These are phyloP conservation scores for Mycena epipterygia DNA, from an alignment of 768 basidiomycete species.

Conservation along the genomic window DNA sequence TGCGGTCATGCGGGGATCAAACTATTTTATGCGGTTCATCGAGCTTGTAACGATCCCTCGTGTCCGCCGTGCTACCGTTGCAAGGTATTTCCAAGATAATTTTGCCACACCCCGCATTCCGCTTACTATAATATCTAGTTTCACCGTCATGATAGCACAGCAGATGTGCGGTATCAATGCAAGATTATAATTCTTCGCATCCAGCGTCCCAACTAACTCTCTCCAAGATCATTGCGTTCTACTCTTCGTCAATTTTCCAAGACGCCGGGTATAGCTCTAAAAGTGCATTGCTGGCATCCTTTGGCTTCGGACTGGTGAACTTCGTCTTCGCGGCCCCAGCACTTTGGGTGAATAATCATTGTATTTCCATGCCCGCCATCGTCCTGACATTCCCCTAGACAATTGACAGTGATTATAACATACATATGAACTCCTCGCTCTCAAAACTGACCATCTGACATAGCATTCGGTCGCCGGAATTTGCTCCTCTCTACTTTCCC, in stretches of 20 bases:
- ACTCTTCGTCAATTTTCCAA: slow-evolving; percentile 82
- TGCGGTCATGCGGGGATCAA: slow-evolving; percentile 4
- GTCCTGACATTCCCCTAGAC: too few species aligned
- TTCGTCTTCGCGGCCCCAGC: slow-evolving; percentile 78
- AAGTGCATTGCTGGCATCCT: slow-evolving; percentile 72
- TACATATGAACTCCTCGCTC: too few species aligned
- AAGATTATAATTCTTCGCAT: too few species aligned
- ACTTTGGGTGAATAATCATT: too few species aligned
- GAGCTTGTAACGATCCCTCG: slow-evolving; percentile 69
- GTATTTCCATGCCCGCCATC: too few species aligned
- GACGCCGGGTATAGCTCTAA: slow-evolving; percentile 68
- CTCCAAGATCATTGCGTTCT: slow-evolving; percentile 67
- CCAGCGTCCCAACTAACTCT: too few species aligned
- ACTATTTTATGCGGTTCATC: slow-evolving; percentile 28
- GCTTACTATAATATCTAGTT: too few species aligned
- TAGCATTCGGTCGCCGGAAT: slow-evolving; percentile 83
- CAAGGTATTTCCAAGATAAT: too few species aligned
- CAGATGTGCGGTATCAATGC: too few species aligned
- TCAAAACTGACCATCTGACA: too few species aligned
- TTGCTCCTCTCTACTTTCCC: slow-evolving; percentile 86
- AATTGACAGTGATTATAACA: too few species aligned
- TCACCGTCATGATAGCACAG: slow-evolving; percentile 77
- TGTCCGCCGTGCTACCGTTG: slow-evolving; percentile 62
- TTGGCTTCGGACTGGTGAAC: slow-evolving; percentile 78
- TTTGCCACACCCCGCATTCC: too few species aligned